phyloP scores from a whole-genome alignment of 169 alveolate species.

The Plasmodium cynomolgi region DNA sequence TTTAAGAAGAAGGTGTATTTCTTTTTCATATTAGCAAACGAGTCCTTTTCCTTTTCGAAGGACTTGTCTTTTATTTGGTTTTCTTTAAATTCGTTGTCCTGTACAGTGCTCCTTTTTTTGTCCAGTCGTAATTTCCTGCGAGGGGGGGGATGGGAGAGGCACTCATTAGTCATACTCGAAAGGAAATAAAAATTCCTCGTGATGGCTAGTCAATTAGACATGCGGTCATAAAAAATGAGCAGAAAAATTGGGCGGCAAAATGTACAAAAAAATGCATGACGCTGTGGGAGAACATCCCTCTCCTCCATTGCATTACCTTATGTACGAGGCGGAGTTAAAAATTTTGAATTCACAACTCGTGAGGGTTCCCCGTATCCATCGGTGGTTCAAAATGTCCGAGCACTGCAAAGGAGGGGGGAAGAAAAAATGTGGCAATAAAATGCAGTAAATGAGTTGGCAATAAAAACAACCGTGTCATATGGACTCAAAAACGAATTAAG shows the following conservation, averaged over 20 bases:
- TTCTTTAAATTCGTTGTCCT: slow-evolving; percentile 20
- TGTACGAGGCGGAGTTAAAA: slow-evolving; percentile 64
- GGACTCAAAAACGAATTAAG: neutral
- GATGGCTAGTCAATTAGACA: neutral
- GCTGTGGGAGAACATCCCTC: neutral
- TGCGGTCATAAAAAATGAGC: neutral
- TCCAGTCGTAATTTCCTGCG: slow-evolving; percentile 47
- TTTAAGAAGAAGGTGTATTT: slow-evolving; percentile 69
- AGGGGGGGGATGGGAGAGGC: neutral
- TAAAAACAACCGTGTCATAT: neutral
- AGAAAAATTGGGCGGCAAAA: neutral
- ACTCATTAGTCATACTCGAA: neutral
- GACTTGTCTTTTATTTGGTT: slow-evolving; percentile 62
- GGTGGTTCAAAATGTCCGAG: slow-evolving; percentile 61
- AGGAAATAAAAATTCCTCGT: neutral
- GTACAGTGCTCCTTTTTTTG: slow-evolving; percentile 4
- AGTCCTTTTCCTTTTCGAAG: slow-evolving; percentile 64
- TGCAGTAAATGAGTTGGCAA: neutral
- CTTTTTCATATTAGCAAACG: slow-evolving; percentile 45
- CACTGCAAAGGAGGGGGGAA: slow-evolving; percentile 39
- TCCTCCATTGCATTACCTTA: slow-evolving; percentile 36
- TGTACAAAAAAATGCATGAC: neutral
- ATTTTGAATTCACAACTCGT: slow-evolving; percentile 70
- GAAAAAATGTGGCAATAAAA: neutral
- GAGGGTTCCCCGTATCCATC: slow-evolving; percentile 74